These are phyloP conservation scores for Ogataea paraovalis DNA, from an alignment of 805 yeast species.

Conservation along the genomic window DNA sequence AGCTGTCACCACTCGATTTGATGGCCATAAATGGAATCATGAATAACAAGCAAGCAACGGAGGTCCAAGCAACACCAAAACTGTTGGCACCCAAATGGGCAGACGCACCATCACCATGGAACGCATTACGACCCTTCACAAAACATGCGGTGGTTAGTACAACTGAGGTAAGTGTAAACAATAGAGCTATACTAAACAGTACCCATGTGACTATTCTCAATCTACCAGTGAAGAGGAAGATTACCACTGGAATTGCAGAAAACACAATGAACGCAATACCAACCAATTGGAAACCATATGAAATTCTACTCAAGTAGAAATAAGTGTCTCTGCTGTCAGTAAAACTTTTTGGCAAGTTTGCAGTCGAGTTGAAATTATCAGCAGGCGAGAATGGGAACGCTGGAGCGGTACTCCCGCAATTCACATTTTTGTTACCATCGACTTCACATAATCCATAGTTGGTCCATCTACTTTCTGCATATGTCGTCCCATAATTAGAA, in stretches of 20 bases:
- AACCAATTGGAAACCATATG: slow-evolving; percentile 59
- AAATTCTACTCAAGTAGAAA: slow-evolving; percentile 66
- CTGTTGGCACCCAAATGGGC: slow-evolving; percentile 45
- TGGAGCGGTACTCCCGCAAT: slow-evolving; percentile 55
- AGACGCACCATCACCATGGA: slow-evolving; percentile 37
- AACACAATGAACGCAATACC: slow-evolving; percentile 52
- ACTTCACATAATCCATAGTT: slow-evolving; percentile 58
- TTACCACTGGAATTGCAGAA: slow-evolving; percentile 38
- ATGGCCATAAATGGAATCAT: slow-evolving; percentile 5
- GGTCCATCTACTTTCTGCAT: slow-evolving; percentile 67
- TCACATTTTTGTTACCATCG: slow-evolving; percentile 39
- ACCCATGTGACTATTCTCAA: slow-evolving; percentile 6
- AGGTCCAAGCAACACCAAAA: slow-evolving; percentile 65
- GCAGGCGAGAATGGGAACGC: slow-evolving; percentile 86
- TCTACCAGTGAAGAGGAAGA: slow-evolving; percentile 7
- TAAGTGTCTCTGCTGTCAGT: slow-evolving; percentile 44
- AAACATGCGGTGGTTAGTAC: slow-evolving; percentile 51
- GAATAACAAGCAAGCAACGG: slow-evolving; percentile 28
- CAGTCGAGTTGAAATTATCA: slow-evolving; percentile 54
- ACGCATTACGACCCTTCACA: slow-evolving; percentile 48
- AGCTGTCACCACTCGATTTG: not conserved
- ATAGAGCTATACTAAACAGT: slow-evolving; percentile 32
- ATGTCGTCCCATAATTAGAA: slow-evolving; percentile 43
- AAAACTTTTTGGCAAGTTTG: slow-evolving; percentile 53
- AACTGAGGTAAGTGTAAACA: slow-evolving; percentile 45